Evolutionary conservation across 1,284 basidiomycete genomes (phyloP), one percentile per base, ranked within the genome.

Genomic region (Ustilago sp.): DNA sequence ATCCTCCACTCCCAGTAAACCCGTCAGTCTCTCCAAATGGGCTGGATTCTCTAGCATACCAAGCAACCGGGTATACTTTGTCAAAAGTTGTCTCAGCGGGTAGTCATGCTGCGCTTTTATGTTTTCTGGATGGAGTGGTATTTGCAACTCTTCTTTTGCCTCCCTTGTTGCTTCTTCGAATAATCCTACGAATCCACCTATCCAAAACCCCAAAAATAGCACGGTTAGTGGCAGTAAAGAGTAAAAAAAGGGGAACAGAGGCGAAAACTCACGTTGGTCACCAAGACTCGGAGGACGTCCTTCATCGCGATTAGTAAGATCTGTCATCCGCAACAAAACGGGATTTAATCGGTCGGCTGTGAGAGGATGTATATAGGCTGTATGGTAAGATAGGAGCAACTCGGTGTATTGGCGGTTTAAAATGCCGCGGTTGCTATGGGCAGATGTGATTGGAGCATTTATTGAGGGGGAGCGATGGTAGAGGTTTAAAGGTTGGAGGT

Each of bases 41-140:
- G 1, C 28, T 3, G 15, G 19, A 23, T 31, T 19, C 2, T 50
- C 41, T 8, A 66, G 7, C 5, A 50, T 19, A 3, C 19, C 5
- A 0, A 65, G 23, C 38, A 71, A 12, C 17, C 8, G 17, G 1
- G 0, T 15, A 31, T 59, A 43, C 23, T 63, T 67, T 1, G n/a
- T 3, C 3, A 9, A 8, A 8, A 71, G 35, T 4, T 4, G 12
- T 0, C 5, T 0, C 0, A 72, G 2, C 0, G 69, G 39, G 1
- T 17, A 31, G 0, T 0, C 1, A 28, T 62, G 63, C 41, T 67
- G 69, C 2, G 63, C 60, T 0, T 34, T 13, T 2, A 67, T 19
- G n/a, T 72, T 72, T 19, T 59, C 35, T 4, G 69, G 69, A 57
- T 72, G 69, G 4, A 72, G 47, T 0, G 69, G 28, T 12, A 8